Conservation (phyloP, 164 flowering plant genomes). For the Paratinospora sagittata region DNA sequence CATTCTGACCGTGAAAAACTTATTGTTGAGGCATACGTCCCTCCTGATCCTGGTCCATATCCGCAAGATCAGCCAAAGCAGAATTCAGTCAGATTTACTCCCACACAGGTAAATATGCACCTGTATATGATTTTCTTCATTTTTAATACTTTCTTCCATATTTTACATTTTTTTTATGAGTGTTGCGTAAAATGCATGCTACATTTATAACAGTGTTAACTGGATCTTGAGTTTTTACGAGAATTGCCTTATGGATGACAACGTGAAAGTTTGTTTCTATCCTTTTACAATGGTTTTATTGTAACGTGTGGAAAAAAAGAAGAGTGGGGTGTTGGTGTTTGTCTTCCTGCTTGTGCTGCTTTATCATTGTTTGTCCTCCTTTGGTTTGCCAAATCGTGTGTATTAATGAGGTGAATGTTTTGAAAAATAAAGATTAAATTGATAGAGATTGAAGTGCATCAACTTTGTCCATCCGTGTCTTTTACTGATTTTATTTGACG, state of each 20-base stretch:
- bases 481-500: not conserved
- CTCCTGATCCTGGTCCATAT: conserved; percentile 98
- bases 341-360: not conserved
- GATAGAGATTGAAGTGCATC: not conserved
- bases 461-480: not conserved
- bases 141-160: not conserved
- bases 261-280: not conserved
- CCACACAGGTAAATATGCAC: conserved; percentile 63
- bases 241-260: not conserved
- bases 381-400: not conserved
- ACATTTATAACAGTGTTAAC: not conserved
- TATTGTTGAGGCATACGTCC: conserved; percentile 77
- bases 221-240: not conserved
- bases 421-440: not conserved
- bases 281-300: not conserved
- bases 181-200: not conserved
- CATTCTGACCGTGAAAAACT: conserved; percentile 45
- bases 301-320: not conserved
- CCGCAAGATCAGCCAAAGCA: conserved; percentile 97
- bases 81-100: conserved; percentile 87
- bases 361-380: not conserved
- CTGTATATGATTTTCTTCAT: not conserved
- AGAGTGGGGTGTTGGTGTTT: not conserved
- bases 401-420: not conserved
- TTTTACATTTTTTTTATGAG: not conserved